Evolutionary conservation across 768 basidiomycete species (phyloP), one percentile per base, ranked within the genome.

Genomic region (Thelephora ganbajun): DNA sequence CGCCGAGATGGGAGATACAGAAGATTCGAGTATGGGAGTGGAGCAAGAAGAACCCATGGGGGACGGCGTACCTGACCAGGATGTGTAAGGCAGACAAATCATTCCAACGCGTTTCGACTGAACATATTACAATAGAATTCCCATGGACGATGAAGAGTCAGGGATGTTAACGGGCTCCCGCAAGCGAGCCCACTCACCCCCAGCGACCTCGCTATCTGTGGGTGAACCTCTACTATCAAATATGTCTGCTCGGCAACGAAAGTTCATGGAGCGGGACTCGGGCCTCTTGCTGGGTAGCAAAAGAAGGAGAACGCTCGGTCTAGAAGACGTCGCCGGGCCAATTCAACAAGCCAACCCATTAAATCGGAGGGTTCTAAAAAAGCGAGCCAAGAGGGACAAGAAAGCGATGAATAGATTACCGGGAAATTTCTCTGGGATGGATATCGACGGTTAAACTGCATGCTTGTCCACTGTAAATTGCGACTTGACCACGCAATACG

Each of bases 331-430:
- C 14, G 22, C 39, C 9, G 39, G 39, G 14, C 9, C 16, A 11
- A 22, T 41, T 4, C 37, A 9, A 16, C 9, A n/a, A 6, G 65
- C 71, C 48, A 82, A 83, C 58, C 80, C 83, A 12, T 53, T 86
- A 51, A 76, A 69, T 48, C 64, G 82, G 51, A 71, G 67, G 55
- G 64, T 69, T 53, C 54, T 84, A 55, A 85, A 83, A 65, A 71
- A 65, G 57, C 80, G 78, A 41, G 72, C 74, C 43, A 86, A 83
- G 66, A 66, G 68, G 53, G 75, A 72, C 34, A 68, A 76, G 55
- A 77, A 76, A 58, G 71, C 72, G 4, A 70, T 68, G 35, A 67
- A 66, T 33, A 61, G 63, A 46, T 22, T 41, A 11, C 18, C 39
- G 7, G 39, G 39, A 14, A 41, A 41, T 9, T 18, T 16, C 7